Conservation (phyloP, 768 basidiomycete species). For the Panaeolus papilionaceus region DNA sequence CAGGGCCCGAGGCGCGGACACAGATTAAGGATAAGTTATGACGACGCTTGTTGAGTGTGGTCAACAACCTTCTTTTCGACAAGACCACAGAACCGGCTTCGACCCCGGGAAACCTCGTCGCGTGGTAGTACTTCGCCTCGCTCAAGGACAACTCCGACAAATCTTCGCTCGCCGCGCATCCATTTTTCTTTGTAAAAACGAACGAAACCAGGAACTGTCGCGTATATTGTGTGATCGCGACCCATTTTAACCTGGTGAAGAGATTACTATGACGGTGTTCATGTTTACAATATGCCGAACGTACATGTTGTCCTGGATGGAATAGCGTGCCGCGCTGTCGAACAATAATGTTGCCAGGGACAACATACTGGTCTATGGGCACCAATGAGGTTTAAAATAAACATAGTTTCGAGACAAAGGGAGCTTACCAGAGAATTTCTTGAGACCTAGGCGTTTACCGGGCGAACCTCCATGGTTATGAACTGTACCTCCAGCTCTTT, state of each 20-base stretch:
- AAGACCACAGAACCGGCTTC: conserved; percentile 85
- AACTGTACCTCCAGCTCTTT: conserved; percentile 93
- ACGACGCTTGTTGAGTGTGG: conserved; percentile 19
- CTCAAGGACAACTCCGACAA: conserved; percentile 83
- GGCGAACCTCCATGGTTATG: conserved; percentile 93
- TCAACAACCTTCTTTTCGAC: conserved; percentile 61
- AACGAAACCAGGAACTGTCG: conserved; percentile 88
- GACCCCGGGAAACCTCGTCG: conserved; percentile 72
- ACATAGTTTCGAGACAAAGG: conserved; percentile 10
- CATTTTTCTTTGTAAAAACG: conserved; percentile 91
- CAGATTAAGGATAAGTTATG: conserved; percentile 7
- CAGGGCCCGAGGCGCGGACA: conserved; percentile 4
- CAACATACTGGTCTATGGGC: conserved; percentile 81
- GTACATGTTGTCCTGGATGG: conserved; percentile 92
- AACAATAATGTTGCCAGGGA: conserved; percentile 96
- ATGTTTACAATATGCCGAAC: conserved; percentile 30
- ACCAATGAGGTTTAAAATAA: conserved; percentile 21
- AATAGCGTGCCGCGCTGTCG: conserved; percentile 93
- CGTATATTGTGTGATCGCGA: conserved; percentile 94
- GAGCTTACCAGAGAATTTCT: conserved; percentile 89
- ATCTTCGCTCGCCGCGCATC: conserved; percentile 76
- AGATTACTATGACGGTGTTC: conserved; percentile 16
- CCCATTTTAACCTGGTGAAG: conserved; percentile 83
- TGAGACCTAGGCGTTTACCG: conserved; percentile 92
- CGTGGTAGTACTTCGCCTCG: conserved; percentile 88